Evolutionary conservation across 2,329 filamentous ascomycete genomes (phyloP).

Genomic region (Fusarium chlamydosporum): DNA sequence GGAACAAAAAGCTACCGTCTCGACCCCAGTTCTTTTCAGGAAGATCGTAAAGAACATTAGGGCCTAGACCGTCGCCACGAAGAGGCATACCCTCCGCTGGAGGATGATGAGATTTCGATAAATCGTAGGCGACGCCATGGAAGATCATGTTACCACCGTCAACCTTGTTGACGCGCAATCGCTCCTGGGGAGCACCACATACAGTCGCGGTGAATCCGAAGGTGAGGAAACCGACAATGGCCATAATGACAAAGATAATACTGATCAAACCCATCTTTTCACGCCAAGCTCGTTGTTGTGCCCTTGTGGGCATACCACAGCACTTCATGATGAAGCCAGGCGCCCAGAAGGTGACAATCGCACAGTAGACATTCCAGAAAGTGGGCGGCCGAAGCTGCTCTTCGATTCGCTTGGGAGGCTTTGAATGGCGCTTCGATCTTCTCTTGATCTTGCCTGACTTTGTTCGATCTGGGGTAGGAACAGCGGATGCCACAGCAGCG

Average conservation of each 20-base stretch:
- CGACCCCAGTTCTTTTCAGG: slow-evolving; percentile 84
- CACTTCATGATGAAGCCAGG: slow-evolving; percentile 87
- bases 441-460: slow-evolving; percentile 76
- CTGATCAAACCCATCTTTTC: slow-evolving; percentile 98
- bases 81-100: slow-evolving; percentile 81
- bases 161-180: slow-evolving; percentile 87
- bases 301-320: slow-evolving; percentile 87
- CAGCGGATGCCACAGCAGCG: slow-evolving; percentile 47
- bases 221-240: slow-evolving; percentile 92
- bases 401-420: slow-evolving; percentile 67
- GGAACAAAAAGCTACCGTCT: slow-evolving; percentile 97
- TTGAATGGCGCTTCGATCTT: slow-evolving; percentile 59
- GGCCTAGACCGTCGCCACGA: slow-evolving; percentile 61
- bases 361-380: slow-evolving; percentile 96
- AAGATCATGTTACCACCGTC: slow-evolving; percentile 92
- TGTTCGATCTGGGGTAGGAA: slow-evolving; percentile 57
- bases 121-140: slow-evolving; percentile 90
- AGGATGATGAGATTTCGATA: slow-evolving; percentile 83
- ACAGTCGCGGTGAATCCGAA: slow-evolving; percentile 95
- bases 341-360: slow-evolving; percentile 93
- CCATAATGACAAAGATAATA: slow-evolving; percentile 89
- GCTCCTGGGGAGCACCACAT: slow-evolving; percentile 78
- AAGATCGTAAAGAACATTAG: slow-evolving; percentile 92
- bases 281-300: slow-evolving; percentile 92
- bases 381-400: slow-evolving; percentile 83